phyloP scores from a whole-genome alignment of 306 rosid genomes.

The Quercus alba region DNA sequence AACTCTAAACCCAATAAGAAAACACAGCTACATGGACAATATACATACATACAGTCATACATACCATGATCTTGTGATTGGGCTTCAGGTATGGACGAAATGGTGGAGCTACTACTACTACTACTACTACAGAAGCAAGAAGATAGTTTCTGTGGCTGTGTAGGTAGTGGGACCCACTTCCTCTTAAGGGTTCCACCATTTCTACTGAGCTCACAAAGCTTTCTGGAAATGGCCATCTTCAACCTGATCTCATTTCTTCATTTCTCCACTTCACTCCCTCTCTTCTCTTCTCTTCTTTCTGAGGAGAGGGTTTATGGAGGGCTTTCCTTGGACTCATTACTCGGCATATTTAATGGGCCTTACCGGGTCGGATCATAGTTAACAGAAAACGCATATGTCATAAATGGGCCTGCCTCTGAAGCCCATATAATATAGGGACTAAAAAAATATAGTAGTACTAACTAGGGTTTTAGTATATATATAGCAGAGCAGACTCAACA shows the following conservation, averaged over 20 bases:
- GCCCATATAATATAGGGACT: not conserved
- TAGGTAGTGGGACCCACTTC: not conserved
- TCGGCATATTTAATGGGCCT: too few species aligned
- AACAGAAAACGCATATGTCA: not conserved
- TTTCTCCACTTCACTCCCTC: not conserved
- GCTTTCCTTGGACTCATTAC: not conserved
- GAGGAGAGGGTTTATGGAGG: constrained; percentile 39
- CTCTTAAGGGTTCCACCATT: constrained; percentile 12
- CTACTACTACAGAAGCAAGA: constrained; percentile 4
- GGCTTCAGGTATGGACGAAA: constrained; percentile 34
- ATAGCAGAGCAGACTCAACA: not conserved
- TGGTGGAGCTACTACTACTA: constrained; percentile 16
- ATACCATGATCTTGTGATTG: constrained; percentile 47
- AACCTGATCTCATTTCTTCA: not conserved
- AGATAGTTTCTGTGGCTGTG: not conserved
- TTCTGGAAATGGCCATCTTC: constrained; percentile 46
- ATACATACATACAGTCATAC: not conserved
- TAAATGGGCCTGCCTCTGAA: not conserved
- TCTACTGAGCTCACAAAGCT: constrained; percentile 4
- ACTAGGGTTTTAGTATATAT: not conserved
- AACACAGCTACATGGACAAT: too few species aligned
- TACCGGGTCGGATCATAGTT: not conserved
- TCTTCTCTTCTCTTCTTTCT: not conserved
- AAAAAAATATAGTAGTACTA: not conserved
- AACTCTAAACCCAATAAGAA: not conserved